Conservation (phyloP, 495 filamentous ascomycete genomes). For the Filosporella fistucella region DNA sequence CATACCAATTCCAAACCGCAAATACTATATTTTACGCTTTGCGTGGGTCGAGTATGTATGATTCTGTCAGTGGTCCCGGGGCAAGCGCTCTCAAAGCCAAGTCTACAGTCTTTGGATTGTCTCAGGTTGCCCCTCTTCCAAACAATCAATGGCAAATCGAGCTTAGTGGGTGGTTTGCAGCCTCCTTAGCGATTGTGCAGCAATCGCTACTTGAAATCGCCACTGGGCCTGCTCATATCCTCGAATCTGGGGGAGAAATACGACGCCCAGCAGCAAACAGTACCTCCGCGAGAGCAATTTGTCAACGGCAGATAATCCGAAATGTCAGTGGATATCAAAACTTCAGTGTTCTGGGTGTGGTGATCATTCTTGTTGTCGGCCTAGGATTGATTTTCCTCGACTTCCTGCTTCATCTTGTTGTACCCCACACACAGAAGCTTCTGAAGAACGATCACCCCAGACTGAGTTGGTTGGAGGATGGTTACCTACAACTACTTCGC, state of each 20-base stretch:
- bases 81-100: slow-evolving; percentile 7
- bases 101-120: slow-evolving; percentile 6
- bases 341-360: slow-evolving; percentile 15
- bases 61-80: background rate
- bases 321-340: slow-evolving; percentile 16
- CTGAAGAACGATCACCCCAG: background rate
- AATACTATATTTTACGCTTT: background rate
- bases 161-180: slow-evolving; percentile 10
- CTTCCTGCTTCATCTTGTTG: slow-evolving; percentile 5
- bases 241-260: background rate
- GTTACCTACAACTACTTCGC: slow-evolving; percentile 16
- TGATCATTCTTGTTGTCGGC: slow-evolving; percentile 11
- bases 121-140: slow-evolving; percentile 7
- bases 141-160: slow-evolving; percentile 18
- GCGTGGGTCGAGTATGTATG: background rate
- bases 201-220: slow-evolving; percentile 11
- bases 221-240: slow-evolving; percentile 12
- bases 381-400: slow-evolving; percentile 1
- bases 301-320: slow-evolving; percentile 15
- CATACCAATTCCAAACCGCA: background rate
- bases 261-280: background rate
- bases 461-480: slow-evolving; percentile 13
- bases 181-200: slow-evolving; percentile 12
- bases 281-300: slow-evolving; percentile 1
- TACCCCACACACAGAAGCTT: background rate